phyloP scores from a whole-genome alignment of 2,329 filamentous ascomycete genomes.

The Ustulina deusta region DNA sequence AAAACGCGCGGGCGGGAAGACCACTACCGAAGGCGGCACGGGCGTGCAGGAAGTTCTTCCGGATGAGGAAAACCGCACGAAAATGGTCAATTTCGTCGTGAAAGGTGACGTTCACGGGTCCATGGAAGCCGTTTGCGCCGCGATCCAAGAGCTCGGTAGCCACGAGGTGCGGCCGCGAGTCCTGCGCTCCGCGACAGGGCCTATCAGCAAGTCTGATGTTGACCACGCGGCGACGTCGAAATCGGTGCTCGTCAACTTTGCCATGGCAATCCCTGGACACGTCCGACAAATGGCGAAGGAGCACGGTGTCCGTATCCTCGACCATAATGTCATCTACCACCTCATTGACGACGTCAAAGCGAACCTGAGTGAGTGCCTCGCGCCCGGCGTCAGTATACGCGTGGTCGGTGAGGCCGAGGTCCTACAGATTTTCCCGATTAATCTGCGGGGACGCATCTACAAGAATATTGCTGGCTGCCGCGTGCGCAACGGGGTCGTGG shows the following conservation, averaged over 20 bases:
- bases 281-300: slow-evolving; percentile 77
- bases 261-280: slow-evolving; percentile 74
- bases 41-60: slow-evolving; percentile 49
- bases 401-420: slow-evolving; percentile 92
- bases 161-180: slow-evolving; percentile 84
- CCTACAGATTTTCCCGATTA: slow-evolving; percentile 85
- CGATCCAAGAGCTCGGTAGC: slow-evolving; percentile 82
- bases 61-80: slow-evolving; percentile 58
- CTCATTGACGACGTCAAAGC: slow-evolving; percentile 78
- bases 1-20: slow-evolving; percentile 69
- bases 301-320: slow-evolving; percentile 79
- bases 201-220: slow-evolving; percentile 86
- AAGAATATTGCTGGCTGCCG: slow-evolving; percentile 88
- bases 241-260: slow-evolving; percentile 88
- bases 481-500: slow-evolving; percentile 83
- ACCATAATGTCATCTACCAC: slow-evolving; percentile 89
- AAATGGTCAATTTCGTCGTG: slow-evolving; percentile 82
- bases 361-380: slow-evolving; percentile 75
- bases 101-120: slow-evolving; percentile 95
- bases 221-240: slow-evolving; percentile 84
- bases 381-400: slow-evolving; percentile 73
- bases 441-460: slow-evolving; percentile 75
- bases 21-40: slow-evolving; percentile 39
- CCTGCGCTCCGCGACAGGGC: slow-evolving; percentile 81
- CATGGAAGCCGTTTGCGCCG: slow-evolving; percentile 87